phyloP scores from a whole-genome alignment of 768 basidiomycete genomes.

The Omphalotus guepiniiformis region DNA sequence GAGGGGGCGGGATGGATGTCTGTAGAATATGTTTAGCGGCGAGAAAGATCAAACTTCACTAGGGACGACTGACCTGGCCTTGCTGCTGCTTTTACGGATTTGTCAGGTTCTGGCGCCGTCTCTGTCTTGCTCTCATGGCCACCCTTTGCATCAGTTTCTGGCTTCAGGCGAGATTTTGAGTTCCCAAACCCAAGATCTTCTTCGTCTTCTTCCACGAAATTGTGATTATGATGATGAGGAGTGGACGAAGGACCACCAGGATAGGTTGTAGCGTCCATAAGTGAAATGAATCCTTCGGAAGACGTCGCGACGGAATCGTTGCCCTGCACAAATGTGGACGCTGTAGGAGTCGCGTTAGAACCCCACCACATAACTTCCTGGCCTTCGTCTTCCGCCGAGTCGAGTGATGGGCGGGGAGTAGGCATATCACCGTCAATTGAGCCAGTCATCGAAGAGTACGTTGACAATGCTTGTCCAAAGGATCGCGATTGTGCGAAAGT shows the following conservation, averaged over 20 bases:
- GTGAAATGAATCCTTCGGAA: constrained; percentile 70
- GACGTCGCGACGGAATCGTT: constrained; percentile 39
- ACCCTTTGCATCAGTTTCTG: constrained; percentile 27
- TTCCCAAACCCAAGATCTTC: constrained; percentile 95
- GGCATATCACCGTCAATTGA: constrained; percentile 8
- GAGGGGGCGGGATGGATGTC: constrained; percentile 3
- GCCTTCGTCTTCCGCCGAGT: constrained; percentile 20
- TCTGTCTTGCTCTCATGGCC: constrained; percentile 7
- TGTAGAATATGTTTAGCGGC: not conserved
- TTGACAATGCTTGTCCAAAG: constrained; percentile 21
- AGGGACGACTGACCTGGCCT: constrained; percentile 28
- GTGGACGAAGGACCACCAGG: constrained; percentile 29
- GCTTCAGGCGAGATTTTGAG: constrained; percentile 37
- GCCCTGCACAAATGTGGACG: constrained; percentile 57
- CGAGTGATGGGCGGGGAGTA: constrained; percentile 28
- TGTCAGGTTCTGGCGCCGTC: no score
- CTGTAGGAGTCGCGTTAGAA: constrained; percentile 61
- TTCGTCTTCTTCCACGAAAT: constrained; percentile 55
- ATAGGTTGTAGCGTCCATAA: constrained; percentile 65
- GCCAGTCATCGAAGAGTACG: not conserved
- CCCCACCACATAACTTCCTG: constrained; percentile 65
- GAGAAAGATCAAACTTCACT: no score
- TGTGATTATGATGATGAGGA: constrained; percentile 11
- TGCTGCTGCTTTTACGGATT: constrained; percentile 17
- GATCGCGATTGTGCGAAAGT: constrained; percentile 39